Conservation (phyloP, 2,329 filamentous ascomycete species). For the Conoideocrella luteorostrata region DNA sequence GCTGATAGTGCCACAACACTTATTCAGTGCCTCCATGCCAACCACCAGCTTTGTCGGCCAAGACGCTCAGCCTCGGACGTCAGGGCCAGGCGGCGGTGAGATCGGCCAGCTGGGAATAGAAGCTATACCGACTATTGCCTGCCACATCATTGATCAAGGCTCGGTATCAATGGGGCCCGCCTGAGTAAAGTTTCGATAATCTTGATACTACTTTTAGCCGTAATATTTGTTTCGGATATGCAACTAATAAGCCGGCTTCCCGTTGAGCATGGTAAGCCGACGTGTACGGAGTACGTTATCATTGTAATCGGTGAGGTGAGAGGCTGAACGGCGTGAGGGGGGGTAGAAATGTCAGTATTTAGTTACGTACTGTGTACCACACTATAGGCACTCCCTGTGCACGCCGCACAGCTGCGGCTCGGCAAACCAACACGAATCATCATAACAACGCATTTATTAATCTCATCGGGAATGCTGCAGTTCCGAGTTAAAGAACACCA, state of each 20-base stretch:
- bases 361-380: no score
- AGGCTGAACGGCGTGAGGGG: background rate
- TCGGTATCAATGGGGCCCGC: background rate
- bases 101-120: background rate
- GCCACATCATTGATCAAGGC: constrained; percentile 1
- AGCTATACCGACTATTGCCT: constrained; percentile 2
- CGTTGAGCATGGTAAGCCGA: background rate
- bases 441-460: no score
- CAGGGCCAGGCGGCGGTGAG: constrained; percentile 1
- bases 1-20: no score
- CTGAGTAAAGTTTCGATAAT: background rate
- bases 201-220: background rate
- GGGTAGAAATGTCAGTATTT: no score
- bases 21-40: no score
- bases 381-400: no score
- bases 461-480: no score
- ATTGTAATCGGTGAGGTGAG: background rate
- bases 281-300: background rate
- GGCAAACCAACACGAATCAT: no score
- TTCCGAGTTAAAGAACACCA: no score
- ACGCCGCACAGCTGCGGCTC: no score
- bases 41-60: background rate
- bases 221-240: background rate
- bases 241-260: background rate
- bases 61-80: background rate